Base-by-base conservation (phyloP, 1,284 basidiomycete genomes). In the Tilletia caries region DNA sequence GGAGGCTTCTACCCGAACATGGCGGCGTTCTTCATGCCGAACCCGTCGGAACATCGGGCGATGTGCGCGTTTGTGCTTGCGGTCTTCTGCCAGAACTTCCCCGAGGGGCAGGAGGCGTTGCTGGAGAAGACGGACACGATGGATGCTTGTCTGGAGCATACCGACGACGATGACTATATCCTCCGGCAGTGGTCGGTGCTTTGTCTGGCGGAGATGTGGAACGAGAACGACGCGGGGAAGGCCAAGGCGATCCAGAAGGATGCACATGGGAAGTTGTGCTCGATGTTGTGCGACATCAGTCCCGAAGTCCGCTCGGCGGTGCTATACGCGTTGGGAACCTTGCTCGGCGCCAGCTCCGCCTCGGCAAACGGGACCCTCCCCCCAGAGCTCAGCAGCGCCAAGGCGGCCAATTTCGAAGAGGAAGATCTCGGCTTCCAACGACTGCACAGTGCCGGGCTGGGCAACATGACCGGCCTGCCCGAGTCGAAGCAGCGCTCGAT, bases 51-150 rank as follows among this genome's bases (percentile, higher is more conserved):
- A 84, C 95, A 98, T 84, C 92, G 94, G 71, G 95, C 95, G 0
- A 98, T 98, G 95, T 98, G 95, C 81, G 93, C 94, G 0, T 98
- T 98, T 85, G 95, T 98, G 76, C 89, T 98, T 27, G 89, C 92
- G n/a, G 90, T 94, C 33, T 90, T 97, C 71, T 91, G 92, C 68
- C 90, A 95, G 27, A 93, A 95, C 77, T 95, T 91, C 82, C 88
- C 89, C 6, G 88, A 88, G 0, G 95, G 94, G 1, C 95, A 98
- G 84, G 88, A 88, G 67, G 93, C 92, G 0, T 95, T 93, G 82
- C 89, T 91, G 84, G 87, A 88, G 69, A 37, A 33, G 6, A 91
- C 93, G 73, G 87, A 90, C 32, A 92, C 97, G 0, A 93, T 98
- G 79, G 92, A 95, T 74, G 89, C 91, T 67, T 97, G 95, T 82